Conservation (phyloP, 2,329 filamentous ascomycete genomes). For the Talaromyces atroroseus region DNA sequence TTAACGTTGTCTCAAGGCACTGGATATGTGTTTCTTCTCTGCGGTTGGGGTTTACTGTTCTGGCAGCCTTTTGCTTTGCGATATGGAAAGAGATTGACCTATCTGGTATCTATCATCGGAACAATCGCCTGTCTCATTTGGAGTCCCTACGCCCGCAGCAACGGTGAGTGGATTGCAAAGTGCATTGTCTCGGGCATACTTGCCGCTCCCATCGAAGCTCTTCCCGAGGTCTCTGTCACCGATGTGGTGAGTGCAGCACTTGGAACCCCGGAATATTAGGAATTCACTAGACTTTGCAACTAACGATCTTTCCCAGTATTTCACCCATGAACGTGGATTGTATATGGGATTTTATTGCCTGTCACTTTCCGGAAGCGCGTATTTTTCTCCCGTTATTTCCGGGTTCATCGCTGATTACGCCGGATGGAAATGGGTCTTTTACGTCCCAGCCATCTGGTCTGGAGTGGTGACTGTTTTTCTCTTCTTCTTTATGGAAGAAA, state of each 20-base stretch:
- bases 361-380: constrained; percentile 39
- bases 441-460: constrained; percentile 49
- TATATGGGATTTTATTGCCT: constrained; percentile 39
- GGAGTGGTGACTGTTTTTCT: constrained; percentile 43
- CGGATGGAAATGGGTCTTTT: constrained; percentile 46
- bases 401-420: constrained; percentile 45
- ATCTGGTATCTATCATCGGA: constrained; percentile 29
- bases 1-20: constrained; percentile 35
- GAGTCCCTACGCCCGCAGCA: constrained; percentile 28
- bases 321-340: constrained; percentile 37
- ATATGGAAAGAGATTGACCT: constrained; percentile 37
- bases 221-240: constrained; percentile 37
- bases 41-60: constrained; percentile 42
- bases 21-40: constrained; percentile 37
- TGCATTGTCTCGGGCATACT: constrained; percentile 36
- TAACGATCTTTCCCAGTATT: constrained; percentile 27
- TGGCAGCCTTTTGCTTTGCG: constrained; percentile 46
- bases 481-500: constrained; percentile 54
- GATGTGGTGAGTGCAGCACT: constrained; percentile 31
- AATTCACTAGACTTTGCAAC: not conserved
- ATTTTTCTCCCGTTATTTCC: constrained; percentile 41
- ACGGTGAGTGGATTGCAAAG: constrained; percentile 37
- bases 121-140: constrained; percentile 24
- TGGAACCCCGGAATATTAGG: not conserved
- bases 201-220: constrained; percentile 37